Base-by-base conservation (phyloP, 2,329 filamentous ascomycete genomes). In the Ophiostoma fasciatum region DNA sequence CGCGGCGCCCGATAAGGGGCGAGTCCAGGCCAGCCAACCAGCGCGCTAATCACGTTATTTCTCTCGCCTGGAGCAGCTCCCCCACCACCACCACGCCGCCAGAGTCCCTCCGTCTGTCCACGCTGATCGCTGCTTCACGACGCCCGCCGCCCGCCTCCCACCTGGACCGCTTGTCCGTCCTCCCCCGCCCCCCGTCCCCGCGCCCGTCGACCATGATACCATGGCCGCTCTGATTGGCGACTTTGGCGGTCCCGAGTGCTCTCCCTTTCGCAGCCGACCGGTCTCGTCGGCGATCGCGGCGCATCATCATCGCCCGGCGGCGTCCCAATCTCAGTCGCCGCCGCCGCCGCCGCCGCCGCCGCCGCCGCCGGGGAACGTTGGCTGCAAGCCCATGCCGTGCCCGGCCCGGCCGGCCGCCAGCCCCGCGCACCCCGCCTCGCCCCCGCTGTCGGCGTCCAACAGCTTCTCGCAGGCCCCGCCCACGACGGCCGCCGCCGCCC, bases 201-300 rank as follows among this genome's bases (percentile, higher is more conserved):
- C n/a, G n/a, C n/a, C n/a, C n/a, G n/a, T n/a, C n/a, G 22, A 41
- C 21, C 23, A 41, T 42, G 51, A 62, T 62, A 66, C 57, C 60
- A 77, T 78, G 73, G 73, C 71, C 52, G 64, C 71, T 58, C 56
- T 76, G 58, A 68, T 76, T 48, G 69, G 70, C 56, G 82, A 88
- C 64, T 76, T 42, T 34, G 31, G 76, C 62, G 74, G 76, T 60
- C 71, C 81, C 57, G 76, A 83, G 60, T 66, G 76, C 48, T 67
- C 72, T 49, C 71, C 74, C 60, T 78, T 79, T 59, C 72, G 74
- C 63, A 35, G 20, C 31, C 30, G 26, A 14, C 30, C 26, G 23
- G 21, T 74, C 67, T 57, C 60, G 38, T 56, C 64, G 30, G 59
- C 59, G 34, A 48, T 63, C 44, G 57, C 39, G 9, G n/a, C n/a